A percentile compares a stretch with the other conserved stretches of the same genome.
These are phyloP conservation scores for Exophiala oligosperma DNA, from an alignment of 2,329 filamentous ascomycete genomes.

Conservation along the genomic window DNA sequence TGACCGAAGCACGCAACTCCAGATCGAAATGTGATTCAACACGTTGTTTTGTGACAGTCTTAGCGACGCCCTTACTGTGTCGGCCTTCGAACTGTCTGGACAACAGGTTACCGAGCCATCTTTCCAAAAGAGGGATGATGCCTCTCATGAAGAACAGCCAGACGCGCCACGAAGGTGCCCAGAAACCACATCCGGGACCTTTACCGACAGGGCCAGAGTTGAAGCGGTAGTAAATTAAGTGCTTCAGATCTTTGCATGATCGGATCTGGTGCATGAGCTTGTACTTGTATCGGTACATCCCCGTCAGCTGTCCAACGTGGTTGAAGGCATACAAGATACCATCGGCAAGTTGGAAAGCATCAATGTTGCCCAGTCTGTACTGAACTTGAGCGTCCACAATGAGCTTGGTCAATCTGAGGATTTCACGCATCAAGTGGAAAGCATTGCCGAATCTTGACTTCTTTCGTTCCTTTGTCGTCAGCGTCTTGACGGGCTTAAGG, in stretches of 20 bases:
- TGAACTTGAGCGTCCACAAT: slow-evolving; percentile 99
- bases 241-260: slow-evolving; percentile 98
- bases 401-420: slow-evolving; percentile 89
- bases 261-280: slow-evolving; percentile 99
- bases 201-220: slow-evolving; percentile 97
- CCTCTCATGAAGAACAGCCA: slow-evolving; percentile 99
- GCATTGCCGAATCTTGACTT: slow-evolving; percentile 99
- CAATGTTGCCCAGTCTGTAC: slow-evolving; percentile 95
- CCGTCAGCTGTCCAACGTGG: slow-evolving; percentile 94
- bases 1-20: slow-evolving; percentile 94
- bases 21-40: slow-evolving; percentile 98
- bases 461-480: slow-evolving; percentile 98
- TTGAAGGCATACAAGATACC: slow-evolving; percentile 99
- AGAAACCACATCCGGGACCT: slow-evolving; percentile 96
- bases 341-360: slow-evolving; percentile 97
- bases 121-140: slow-evolving; percentile 92
- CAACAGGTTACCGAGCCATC: slow-evolving; percentile 95
- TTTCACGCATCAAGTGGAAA: slow-evolving; percentile 98
- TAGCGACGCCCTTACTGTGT: slow-evolving; percentile 97
- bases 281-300: slow-evolving; percentile 99
- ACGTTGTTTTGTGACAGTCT: slow-evolving; percentile 98
- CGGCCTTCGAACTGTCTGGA: slow-evolving; percentile 97
- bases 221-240: slow-evolving; percentile 98
- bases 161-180: slow-evolving; percentile 97
- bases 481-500: slow-evolving; percentile 95